These are phyloP conservation scores for Chytriomyces sp. DNA, from an alignment of 192 early-diverging fungal species.

Conservation along the genomic window DNA sequence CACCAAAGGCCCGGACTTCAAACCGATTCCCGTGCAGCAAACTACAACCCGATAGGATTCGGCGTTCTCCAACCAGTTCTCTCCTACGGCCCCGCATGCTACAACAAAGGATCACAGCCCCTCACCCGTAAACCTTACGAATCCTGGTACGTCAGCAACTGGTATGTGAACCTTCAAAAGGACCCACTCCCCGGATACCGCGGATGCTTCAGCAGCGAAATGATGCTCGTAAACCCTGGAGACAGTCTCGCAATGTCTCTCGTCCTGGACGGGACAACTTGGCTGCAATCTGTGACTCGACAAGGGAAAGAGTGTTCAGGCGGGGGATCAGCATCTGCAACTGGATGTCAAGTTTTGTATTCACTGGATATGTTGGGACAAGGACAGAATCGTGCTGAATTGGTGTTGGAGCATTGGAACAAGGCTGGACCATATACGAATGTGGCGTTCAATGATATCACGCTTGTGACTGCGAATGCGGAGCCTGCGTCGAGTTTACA, in stretches of 20 bases:
- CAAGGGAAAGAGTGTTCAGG: not conserved
- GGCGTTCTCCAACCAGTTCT: not conserved
- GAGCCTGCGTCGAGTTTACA: not conserved
- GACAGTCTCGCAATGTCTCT: not conserved
- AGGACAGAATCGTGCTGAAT: slow-evolving; percentile 3
- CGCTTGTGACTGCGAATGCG: not conserved
- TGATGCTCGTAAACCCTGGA: not conserved
- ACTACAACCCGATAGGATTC: slow-evolving; percentile 18
- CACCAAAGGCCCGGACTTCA: slow-evolving; percentile 10
- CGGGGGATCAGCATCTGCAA: not conserved
- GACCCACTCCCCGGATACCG: not conserved
- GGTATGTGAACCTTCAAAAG: not conserved
- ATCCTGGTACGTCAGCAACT: not conserved
- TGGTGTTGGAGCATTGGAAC: slow-evolving; percentile 3
- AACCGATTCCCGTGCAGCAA: slow-evolving; percentile 6
- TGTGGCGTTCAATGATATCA: not conserved
- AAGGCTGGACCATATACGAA: not conserved
- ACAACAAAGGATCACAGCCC: not conserved
- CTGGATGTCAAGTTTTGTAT: not conserved
- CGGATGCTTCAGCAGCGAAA: not conserved
- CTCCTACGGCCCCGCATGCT: not conserved
- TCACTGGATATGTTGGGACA: slow-evolving; percentile 2
- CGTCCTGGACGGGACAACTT: not conserved
- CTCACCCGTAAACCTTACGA: not conserved
- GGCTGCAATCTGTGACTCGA: not conserved